A percentile compares a stretch with the other conserved stretches of the same genome.
Conservation (phyloP, 805 yeast genomes). For the Phaffomyces opuntiae region DNA sequence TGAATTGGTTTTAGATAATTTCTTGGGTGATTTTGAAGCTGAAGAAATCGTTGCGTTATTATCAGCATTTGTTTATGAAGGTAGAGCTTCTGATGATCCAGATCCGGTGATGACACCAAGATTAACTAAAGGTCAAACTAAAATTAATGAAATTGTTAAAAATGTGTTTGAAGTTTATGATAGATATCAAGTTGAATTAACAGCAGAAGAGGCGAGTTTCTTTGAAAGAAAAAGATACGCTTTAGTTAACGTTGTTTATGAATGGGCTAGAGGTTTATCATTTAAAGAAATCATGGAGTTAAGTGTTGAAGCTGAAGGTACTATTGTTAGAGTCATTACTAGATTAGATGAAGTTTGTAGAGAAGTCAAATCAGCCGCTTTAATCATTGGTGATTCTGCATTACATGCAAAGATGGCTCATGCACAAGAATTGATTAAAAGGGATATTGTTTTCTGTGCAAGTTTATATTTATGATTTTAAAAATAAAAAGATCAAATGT, state of each 20-base stretch:
- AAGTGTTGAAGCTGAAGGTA: slow-evolving; percentile 90
- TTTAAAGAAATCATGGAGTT: slow-evolving; percentile 87
- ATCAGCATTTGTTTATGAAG: slow-evolving; percentile 91
- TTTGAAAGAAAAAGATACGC: slow-evolving; percentile 82
- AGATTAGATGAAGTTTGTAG: slow-evolving; percentile 92
- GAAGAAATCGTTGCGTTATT: slow-evolving; percentile 95
- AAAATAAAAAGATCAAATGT: no score
- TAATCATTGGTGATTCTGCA: slow-evolving; percentile 90
- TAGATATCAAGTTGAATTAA: slow-evolving; percentile 63
- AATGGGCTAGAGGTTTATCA: slow-evolving; percentile 95
- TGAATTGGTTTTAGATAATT: slow-evolving; percentile 84
- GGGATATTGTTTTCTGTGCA: slow-evolving; percentile 97
- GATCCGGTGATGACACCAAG: slow-evolving; percentile 65
- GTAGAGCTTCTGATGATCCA: slow-evolving; percentile 54
- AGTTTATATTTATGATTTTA: slow-evolving; percentile 62
- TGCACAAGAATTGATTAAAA: slow-evolving; percentile 90
- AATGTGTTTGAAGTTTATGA: slow-evolving; percentile 55
- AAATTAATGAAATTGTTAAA: slow-evolving; percentile 65
- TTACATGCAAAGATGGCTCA: slow-evolving; percentile 82
- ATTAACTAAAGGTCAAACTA: slow-evolving; percentile 60
- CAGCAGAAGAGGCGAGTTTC: slow-evolving; percentile 81
- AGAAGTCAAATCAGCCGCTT: slow-evolving; percentile 88
- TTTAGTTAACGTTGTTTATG: slow-evolving; percentile 87
- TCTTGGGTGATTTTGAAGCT: slow-evolving; percentile 86
- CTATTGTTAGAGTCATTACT: slow-evolving; percentile 92